Percentiles rank a stretch among this genome's conserved stretches.
Conservation (phyloP, 257 asterid genomes). For the Solanum megistacrolobum region DNA sequence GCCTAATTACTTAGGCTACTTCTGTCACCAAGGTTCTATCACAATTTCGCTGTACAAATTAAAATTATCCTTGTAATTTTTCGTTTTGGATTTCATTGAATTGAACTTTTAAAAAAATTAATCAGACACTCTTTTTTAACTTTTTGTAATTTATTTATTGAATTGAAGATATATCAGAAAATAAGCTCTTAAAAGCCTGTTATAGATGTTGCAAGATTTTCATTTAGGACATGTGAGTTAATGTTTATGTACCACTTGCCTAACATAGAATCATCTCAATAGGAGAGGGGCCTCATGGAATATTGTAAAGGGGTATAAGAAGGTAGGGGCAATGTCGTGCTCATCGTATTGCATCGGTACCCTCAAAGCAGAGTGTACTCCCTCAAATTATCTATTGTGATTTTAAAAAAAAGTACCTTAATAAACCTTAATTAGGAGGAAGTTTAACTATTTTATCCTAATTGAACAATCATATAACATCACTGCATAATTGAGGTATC, state of each 20-base stretch:
- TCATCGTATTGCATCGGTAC: neutral
- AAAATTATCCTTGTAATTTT: neutral
- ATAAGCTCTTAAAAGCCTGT: neutral
- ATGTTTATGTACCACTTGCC: neutral
- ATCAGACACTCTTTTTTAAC: neutral
- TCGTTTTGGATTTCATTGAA: too few relatives aligned
- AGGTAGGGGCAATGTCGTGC: neutral
- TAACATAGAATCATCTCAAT: neutral
- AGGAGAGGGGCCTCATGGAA: neutral
- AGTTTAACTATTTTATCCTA: too few relatives aligned
- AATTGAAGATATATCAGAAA: too few relatives aligned
- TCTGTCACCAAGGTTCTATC: neutral
- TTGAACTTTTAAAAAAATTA: neutral
- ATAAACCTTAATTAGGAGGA: too few relatives aligned
- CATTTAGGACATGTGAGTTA: neutral
- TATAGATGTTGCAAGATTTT: neutral
- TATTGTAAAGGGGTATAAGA: too few relatives aligned
- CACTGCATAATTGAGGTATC: neutral
- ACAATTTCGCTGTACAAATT: neutral
- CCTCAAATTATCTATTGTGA: neutral
- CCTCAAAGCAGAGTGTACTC: neutral
- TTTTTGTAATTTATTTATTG: neutral
- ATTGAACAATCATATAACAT: neutral
- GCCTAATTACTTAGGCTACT: neutral
- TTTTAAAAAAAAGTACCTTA: too few relatives aligned